A percentile compares a stretch with the other conserved stretches of the same genome.
Evolutionary conservation across 306 rosid genomes (phyloP).

Genomic region (Cucumis sativus): Cucumber_9930_V3 NC_026657.2:726001-726500

Average conservation of each 20-base stretch:
- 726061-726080: neutral
- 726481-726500: no score
- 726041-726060: neutral
- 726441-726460: no score
- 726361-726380: no score
- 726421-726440: no score
- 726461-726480: no score
- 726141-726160: no score
- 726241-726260: neutral
- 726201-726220: no score
- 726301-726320: neutral
- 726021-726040: neutral
- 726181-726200: no score
- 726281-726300: neutral
- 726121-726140: no score
- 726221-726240: neutral
- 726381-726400: no score
- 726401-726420: no score
- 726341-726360: neutral
- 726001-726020: constrained; percentile 9
- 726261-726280: neutral
- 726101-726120: neutral
- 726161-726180: no score
- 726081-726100: neutral
- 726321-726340: neutral